Evolutionary conservation across 1,284 basidiomycete genomes (phyloP), one percentile per base, ranked within the genome.

Genomic region (Takashimella tepidaria): DNA sequence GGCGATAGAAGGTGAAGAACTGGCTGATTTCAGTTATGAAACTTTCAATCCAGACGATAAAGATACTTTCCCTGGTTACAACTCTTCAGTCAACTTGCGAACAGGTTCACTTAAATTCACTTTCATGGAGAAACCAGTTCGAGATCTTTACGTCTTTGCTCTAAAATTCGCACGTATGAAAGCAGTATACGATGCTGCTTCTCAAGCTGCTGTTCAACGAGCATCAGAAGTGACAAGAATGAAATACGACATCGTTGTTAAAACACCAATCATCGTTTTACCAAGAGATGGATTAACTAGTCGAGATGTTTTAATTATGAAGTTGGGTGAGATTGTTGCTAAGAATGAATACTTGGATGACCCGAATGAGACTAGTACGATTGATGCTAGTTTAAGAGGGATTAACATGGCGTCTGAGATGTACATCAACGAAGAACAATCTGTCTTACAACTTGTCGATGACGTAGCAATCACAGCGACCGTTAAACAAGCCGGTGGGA

Each of bases 1-100:
- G 52, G 89, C 91, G 25, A 98, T 98, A 53, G 91, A 98, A 69
- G 96, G 93, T 40, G 84, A 92, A 64, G 89, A 98, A 72, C 84
- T 98, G 46, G 95, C 92, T 22, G 89, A 97, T 72, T 92, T 99
- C 77, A 84, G 83, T 51, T 98, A 98, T 74, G 88, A 97, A 75
- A 98, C 92, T 0, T 95, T 86, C 74, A 89, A 95, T 72, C 73
- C 78, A 2, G 66, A 62, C 8, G 80, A 82, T 37, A 55, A 66
- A 5, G 82, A 88, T 13, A 79, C 80, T 1, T 89, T 90, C 72
- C 80, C 82, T 2, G 91, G 91, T 37, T 83, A 95, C 76, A 92
- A 93, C 73, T 92, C 92, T 3, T 84, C 86, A 4, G 79, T 99
- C 54, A 83, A 83, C 60, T 81, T 99, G 52, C 83, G 86, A 25